These are phyloP conservation scores for Lepiota brunneoincarnata DNA, from an alignment of 768 basidiomycete species.

Conservation along the genomic window DNA sequence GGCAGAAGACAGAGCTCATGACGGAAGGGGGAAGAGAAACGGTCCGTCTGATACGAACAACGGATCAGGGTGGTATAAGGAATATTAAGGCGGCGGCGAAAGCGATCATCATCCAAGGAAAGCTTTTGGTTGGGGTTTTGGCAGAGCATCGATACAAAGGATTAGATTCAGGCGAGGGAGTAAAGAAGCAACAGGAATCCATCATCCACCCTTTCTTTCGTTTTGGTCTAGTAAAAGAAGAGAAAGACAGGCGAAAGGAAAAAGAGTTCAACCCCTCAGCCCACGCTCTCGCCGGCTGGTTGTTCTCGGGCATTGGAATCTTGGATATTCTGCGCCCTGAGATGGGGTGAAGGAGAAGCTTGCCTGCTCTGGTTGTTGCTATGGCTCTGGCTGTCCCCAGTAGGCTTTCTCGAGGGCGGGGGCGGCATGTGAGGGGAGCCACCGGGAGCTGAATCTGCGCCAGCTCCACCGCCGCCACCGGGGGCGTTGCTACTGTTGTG, in stretches of 20 bases:
- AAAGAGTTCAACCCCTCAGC: not conserved
- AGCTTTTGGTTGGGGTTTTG: too few species aligned
- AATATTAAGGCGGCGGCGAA: too few species aligned
- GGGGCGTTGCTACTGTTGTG: conserved; percentile 24
- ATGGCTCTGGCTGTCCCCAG: conserved; percentile 5
- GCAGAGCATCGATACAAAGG: too few species aligned
- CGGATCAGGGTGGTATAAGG: conserved; percentile 3
- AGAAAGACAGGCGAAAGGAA: not conserved
- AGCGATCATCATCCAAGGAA: too few species aligned
- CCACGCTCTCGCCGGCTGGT: not conserved
- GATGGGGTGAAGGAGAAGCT: conserved; percentile 1
- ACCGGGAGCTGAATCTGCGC: not conserved
- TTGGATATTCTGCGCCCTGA: conserved; percentile 1
- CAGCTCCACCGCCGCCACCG: not conserved
- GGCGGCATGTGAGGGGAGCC: conserved; percentile 4
- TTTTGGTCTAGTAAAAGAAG: conserved; percentile 4
- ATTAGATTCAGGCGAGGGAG: too few species aligned
- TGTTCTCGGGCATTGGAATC: conserved; percentile 8
- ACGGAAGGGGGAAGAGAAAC: not conserved
- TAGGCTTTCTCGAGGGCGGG: not conserved
- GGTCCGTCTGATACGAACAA: conserved; percentile 13
- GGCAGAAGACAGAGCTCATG: not conserved
- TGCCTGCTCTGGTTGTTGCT: conserved; percentile 9
- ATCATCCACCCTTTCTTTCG: not conserved
- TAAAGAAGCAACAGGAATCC: not conserved